Conservation (phyloP, 2,329 filamentous ascomycete genomes). For the Cytospora piceicola region DNA sequence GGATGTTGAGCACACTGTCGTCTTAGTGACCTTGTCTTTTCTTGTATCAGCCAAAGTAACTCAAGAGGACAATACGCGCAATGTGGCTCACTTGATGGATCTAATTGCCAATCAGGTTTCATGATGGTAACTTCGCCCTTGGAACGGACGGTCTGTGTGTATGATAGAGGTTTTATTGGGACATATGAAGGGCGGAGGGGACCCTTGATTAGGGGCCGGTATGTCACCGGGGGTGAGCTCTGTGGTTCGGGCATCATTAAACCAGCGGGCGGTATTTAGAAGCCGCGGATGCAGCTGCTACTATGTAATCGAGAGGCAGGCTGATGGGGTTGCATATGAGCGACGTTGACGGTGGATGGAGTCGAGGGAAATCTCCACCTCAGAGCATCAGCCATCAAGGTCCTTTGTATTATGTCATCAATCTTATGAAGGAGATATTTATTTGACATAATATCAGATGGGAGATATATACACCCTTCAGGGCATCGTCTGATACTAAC, state of each 20-base stretch:
- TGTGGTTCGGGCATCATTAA: constrained; percentile 10
- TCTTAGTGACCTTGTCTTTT: not conserved
- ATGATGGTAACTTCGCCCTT: constrained; percentile 20
- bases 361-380: not conserved
- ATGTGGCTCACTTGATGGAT: constrained; percentile 7
- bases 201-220: constrained; percentile 24
- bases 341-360: not conserved
- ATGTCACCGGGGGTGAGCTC: not conserved
- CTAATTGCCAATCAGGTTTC: constrained; percentile 13
- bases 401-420: not conserved
- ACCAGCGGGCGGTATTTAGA: not conserved
- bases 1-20: constrained; percentile 18
- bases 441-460: not conserved
- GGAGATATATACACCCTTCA: not conserved
- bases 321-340: not conserved
- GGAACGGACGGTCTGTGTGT: constrained; percentile 15
- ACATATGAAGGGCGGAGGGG: constrained; percentile 13
- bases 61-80: not conserved
- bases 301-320: not conserved
- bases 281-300: not conserved
- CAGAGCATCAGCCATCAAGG: not conserved
- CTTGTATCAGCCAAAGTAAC: not conserved
- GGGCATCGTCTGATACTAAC: not conserved
- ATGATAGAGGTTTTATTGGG: constrained; percentile 9
- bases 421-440: not conserved